Conservation (phyloP, 1,284 basidiomycete species). For the Ustilago bromivora region DNA sequence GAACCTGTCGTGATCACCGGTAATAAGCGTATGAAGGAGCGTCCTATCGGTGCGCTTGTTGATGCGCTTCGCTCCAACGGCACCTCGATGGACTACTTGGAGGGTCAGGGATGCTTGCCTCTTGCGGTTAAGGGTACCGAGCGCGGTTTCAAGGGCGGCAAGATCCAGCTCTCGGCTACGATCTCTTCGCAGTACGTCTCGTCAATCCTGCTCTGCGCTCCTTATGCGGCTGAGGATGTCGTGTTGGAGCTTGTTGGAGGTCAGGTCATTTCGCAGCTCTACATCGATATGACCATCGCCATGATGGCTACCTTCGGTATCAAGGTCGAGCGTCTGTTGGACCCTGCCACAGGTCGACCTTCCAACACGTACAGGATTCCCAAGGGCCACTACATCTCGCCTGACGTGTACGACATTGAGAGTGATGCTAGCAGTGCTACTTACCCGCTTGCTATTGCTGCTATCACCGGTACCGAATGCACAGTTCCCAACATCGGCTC, state of each 20-base stretch:
- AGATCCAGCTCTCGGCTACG: slow-evolving; percentile 88
- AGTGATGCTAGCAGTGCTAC: slow-evolving; percentile 95
- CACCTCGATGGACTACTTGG: slow-evolving; percentile 81
- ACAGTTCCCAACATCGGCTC: slow-evolving; percentile 93
- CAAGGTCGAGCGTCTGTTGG: slow-evolving; percentile 79
- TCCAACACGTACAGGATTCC: slow-evolving; percentile 86
- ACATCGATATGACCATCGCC: slow-evolving; percentile 99
- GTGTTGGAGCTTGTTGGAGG: slow-evolving; percentile 90
- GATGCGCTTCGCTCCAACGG: slow-evolving; percentile 88
- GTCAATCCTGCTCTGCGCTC: slow-evolving; percentile 93
- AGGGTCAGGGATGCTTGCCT: slow-evolving; percentile 86
- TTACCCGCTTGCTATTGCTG: slow-evolving; percentile 95
- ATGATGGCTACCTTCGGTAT: slow-evolving; percentile 98
- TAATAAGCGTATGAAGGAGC: slow-evolving; percentile 98
- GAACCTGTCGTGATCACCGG: slow-evolving; percentile 80
- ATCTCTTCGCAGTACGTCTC: slow-evolving; percentile 99
- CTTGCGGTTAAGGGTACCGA: slow-evolving; percentile 78
- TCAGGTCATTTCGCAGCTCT: slow-evolving; percentile 96
- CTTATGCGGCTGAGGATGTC: slow-evolving; percentile 85
- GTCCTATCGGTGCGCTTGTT: slow-evolving; percentile 92
- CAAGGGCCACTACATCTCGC: slow-evolving; percentile 82
- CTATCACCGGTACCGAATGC: slow-evolving; percentile 93
- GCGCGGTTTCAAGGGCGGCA: slow-evolving; percentile 81
- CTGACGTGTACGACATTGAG: slow-evolving; percentile 85
- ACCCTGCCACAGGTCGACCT: slow-evolving; percentile 75